Base-by-base conservation (phyloP, 139 green algal species). In the Chlorella sorokiniana region DNA sequence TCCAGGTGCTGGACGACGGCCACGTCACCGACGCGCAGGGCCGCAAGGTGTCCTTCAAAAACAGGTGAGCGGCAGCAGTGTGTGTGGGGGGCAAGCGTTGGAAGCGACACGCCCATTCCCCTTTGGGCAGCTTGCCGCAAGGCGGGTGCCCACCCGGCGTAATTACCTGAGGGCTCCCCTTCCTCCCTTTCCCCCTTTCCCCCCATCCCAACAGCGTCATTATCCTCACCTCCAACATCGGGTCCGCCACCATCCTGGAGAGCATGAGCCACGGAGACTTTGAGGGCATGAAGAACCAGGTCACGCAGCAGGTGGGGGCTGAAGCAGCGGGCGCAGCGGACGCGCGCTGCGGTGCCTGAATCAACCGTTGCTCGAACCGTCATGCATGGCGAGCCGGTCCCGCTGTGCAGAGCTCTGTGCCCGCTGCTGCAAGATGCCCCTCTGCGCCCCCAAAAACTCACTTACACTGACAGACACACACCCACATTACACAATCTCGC, bases 31-130 rank as follows among this genome's bases (percentile, higher is more conserved):
- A 96, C 81, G 0, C 45, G 31, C 94, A 97, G 84, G 96, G 96
- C 18, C 94, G 96, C 51, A 84, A 86, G 22, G 91, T 99, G 42
- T 92, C 79, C 69, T 99, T 99, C 94, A 99, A 97, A 85, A 90
- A 90, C 40, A 33, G 59, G 59, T 65, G 59, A 31, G 59, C 14
- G 9, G 59, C 59, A 65, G 22, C 9, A 16, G 22, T 37, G 59
- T 65, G 20, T 7, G 22, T 65, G 59, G 48, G 11, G 48, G 48
- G 48, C 48, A 16, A 16, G 48, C 11, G 48, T 11, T 59, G 48
- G 48, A 16, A 59, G 48, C 48, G 48, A 16, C 48, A 16, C 14
- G 48, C 48, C 14, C n/a, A n/a, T n/a, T n/a, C n/a, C n/a, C n/a
- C n/a, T n/a, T n/a, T n/a, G n/a, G n/a, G n/a, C n/a, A n/a, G n/a